Conservation (phyloP, 1,284 basidiomycete species). For the Sporisorium exsertum region DNA sequence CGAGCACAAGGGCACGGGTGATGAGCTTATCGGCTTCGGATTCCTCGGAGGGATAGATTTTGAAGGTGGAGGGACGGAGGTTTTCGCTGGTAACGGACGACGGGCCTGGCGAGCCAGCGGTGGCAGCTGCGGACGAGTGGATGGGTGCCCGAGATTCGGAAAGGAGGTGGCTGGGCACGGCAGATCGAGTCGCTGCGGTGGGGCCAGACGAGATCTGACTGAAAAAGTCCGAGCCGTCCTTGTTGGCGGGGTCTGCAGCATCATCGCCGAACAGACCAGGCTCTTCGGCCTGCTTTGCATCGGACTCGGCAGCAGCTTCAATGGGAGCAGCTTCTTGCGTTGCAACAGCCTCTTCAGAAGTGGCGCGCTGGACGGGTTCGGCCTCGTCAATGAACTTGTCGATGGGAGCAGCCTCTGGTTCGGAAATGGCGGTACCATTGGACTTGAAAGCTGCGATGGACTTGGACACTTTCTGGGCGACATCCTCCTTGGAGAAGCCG, state of each 20-base stretch:
- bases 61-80: constrained; percentile 78
- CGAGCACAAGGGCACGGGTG: constrained; percentile 91
- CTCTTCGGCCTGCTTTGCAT: constrained; percentile 68
- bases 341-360: constrained; percentile 73
- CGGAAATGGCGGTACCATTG: constrained; percentile 57
- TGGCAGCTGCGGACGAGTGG: constrained; percentile 72
- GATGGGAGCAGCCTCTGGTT: constrained; percentile 62
- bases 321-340: constrained; percentile 71
- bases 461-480: constrained; percentile 82
- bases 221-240: constrained; percentile 88
- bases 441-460: constrained; percentile 78
- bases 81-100: constrained; percentile 83
- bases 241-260: constrained; percentile 71
- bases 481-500: constrained; percentile 91
- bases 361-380: constrained; percentile 39
- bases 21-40: constrained; percentile 88
- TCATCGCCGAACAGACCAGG: constrained; percentile 91
- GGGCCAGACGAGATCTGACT: constrained; percentile 74
- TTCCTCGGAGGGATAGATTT: constrained; percentile 89
- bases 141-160: constrained; percentile 73
- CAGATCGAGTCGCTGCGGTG: constrained; percentile 70
- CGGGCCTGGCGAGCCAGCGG: constrained; percentile 60
- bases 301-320: constrained; percentile 64
- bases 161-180: constrained; percentile 75
- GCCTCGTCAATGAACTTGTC: constrained; percentile 54